A percentile compares a stretch with the other conserved stretches of the same genome.
Conservation (phyloP, 2,329 filamentous ascomycete genomes). For the Colletotrichum sp. region DNA sequence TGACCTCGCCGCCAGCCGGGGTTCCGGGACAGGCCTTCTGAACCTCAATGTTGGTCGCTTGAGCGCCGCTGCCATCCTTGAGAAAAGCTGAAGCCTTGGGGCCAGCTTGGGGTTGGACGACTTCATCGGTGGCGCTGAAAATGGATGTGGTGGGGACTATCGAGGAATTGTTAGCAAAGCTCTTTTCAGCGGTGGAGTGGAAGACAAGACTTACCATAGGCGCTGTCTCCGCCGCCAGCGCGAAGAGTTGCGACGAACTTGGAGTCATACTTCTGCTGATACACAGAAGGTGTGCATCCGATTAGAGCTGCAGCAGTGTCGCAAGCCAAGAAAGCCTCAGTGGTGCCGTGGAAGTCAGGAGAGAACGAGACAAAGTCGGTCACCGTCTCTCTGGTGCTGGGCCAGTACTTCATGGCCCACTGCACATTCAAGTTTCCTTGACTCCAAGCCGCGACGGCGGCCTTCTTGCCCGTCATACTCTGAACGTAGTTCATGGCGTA, state of each 20-base stretch:
- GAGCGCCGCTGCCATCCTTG: conserved; percentile 43
- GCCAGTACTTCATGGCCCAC: conserved; percentile 65
- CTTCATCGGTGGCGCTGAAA: conserved; percentile 54
- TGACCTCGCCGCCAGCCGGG: conserved; percentile 48
- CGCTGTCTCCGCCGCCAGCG: conserved; percentile 49
- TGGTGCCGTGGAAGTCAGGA: conserved; percentile 49
- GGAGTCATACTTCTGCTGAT: conserved; percentile 52
- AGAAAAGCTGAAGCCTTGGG: conserved; percentile 50
- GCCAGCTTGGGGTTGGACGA: conserved; percentile 56
- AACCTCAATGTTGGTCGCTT: conserved; percentile 54
- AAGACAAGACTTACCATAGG: conserved; percentile 35
- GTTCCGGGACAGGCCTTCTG: conserved; percentile 45
- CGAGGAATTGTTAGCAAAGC: accelerated
- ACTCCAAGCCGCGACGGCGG: conserved; percentile 56
- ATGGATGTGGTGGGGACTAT: conserved; percentile 57
- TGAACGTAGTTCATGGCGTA: conserved; percentile 64
- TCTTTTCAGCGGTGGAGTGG: accelerated
- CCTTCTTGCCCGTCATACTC: conserved; percentile 40
- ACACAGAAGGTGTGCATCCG: conserved; percentile 37
- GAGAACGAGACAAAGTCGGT: conserved; percentile 58
- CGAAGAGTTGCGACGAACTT: conserved; percentile 48
- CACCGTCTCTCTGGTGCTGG: conserved; percentile 47
- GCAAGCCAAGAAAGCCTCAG: background rate
- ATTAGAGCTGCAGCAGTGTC: background rate
- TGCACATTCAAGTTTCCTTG: conserved; percentile 60